Base-by-base conservation (phyloP, 371 early-diverging fungal species). In the Paramicrosporidium saccamoebae region DNA sequence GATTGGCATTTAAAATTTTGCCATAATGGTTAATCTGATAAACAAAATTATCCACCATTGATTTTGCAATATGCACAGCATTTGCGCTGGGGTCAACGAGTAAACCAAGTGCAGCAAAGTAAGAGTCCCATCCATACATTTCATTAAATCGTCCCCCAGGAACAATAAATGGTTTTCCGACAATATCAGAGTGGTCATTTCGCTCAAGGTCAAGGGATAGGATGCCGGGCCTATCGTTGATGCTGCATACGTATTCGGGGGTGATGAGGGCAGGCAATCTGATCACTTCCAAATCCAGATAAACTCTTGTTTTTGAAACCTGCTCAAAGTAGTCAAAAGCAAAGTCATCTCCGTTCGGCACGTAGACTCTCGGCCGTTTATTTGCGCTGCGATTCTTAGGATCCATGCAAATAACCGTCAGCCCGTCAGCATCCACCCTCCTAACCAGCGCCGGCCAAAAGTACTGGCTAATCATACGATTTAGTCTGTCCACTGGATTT, bases 131-230 rank as follows among this genome's bases (percentile, higher is more conserved):
- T 1, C 90, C 88, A 37, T 92, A 92, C 73, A 79, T 81, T 46
- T 92, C 94, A 41, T 88, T 92, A 48, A 88, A 92, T 0, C 94
- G 53, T 3, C 94, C 94, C 16, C 94, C 94, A 1, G 90, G 94
- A 0, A 92, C 90, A 4, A 81, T 74, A 39, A 86, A 92, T 0
- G 81, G 81, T 7, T 68, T 63, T 3, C 82, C 82, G 6, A 43
- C 42, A 23, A 60, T 36, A 0, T 41, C 46, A n/a, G 37, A 32
- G 3, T 44, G 41, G 1, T 61, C 63, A 17, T 49, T 39, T 16
- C 48, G 51, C 12, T 52, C 55, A 27, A 48, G 52, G 16, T 62
- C 50, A 24, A 92, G 46, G 3, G 84, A 49, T 19, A 92, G 49
- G 10, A 92, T 64, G 10, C 92, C 92, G 8, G 81, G 78, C 21